These are phyloP conservation scores for Castanea mollissima DNA, from an alignment of 306 rosid genomes.

Conservation along the genomic window DNA sequence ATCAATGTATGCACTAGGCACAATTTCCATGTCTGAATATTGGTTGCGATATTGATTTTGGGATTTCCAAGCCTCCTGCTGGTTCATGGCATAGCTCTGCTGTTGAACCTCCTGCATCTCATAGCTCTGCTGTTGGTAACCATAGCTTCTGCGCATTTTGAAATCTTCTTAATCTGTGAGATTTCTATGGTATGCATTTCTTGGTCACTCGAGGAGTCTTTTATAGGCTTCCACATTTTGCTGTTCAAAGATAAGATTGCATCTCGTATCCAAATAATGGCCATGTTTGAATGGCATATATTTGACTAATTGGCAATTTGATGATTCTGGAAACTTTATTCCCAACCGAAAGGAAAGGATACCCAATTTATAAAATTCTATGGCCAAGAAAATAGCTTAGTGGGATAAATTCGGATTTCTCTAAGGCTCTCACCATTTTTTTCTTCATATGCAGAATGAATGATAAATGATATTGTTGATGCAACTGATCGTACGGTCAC, in stretches of 20 bases:
- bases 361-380: neutral
- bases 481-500: neutral
- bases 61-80: conserved; percentile 23
- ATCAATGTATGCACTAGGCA: neutral
- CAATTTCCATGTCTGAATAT: conserved; percentile 12
- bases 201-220: neutral
- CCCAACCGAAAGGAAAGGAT: conserved; percentile 4
- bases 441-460: neutral
- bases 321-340: neutral
- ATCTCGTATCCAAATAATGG: conserved; percentile 2
- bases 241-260: conserved; percentile 8
- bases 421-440: neutral
- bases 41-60: conserved; percentile 6
- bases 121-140: conserved; percentile 30
- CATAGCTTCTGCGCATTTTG: conserved; percentile 22
- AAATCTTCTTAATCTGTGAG: neutral
- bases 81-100: conserved; percentile 17
- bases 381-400: neutral
- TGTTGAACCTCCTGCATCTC: conserved; percentile 27
- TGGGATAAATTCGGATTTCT: neutral
- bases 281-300: conserved; percentile 4
- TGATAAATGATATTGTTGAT: neutral
- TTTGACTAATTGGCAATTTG: neutral
- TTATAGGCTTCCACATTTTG: neutral
- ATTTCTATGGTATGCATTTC: neutral